A percentile compares a stretch with the other conserved stretches of the same genome.
Evolutionary conservation across 1,284 basidiomycete genomes (phyloP).

Genomic region (Phylloboletellus chloephorus): DNA sequence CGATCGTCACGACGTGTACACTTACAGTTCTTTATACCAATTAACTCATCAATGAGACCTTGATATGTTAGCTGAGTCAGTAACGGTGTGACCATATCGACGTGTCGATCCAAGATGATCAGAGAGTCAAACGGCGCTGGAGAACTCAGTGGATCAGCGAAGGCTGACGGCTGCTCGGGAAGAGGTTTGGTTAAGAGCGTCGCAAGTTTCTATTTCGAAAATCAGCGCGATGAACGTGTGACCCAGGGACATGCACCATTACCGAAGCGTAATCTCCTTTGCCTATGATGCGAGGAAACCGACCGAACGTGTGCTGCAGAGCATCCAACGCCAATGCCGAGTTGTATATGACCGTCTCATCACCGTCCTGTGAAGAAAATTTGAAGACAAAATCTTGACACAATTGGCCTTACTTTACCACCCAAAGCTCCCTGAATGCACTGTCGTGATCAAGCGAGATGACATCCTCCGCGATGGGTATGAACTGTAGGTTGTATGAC

Average conservation of each 20-base stretch:
- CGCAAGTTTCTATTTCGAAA: conserved; percentile 59
- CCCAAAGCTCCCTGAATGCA: conserved; percentile 81
- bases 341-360: conserved; percentile 86
- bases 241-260: conserved; percentile 26
- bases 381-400: conserved; percentile 2
- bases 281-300: conserved; percentile 87
- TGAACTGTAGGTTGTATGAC: conserved; percentile 89
- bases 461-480: conserved; percentile 88
- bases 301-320: conserved; percentile 83
- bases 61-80: conserved; percentile 97
- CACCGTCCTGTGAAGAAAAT: conserved; percentile 66
- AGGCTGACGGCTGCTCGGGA: conserved; percentile 34
- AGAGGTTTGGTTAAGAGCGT: conserved; percentile 65
- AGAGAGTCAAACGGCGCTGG: conserved; percentile 77
- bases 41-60: conserved; percentile 91
- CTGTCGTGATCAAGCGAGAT: conserved; percentile 82
- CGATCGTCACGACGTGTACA: conserved; percentile 8
- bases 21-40: conserved; percentile 87
- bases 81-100: conserved; percentile 95
- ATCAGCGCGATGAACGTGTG: conserved; percentile 10
- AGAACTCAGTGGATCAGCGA: conserved; percentile 29
- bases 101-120: conserved; percentile 84
- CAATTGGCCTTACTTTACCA: conserved; percentile 51
- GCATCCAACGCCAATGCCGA: conserved; percentile 84
- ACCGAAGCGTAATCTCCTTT: conserved; percentile 91